A percentile compares a stretch with the other conserved stretches of the same genome.
Conservation (phyloP, 2,329 filamentous ascomycete species). For the Ophiosphaerella korrae region DNA sequence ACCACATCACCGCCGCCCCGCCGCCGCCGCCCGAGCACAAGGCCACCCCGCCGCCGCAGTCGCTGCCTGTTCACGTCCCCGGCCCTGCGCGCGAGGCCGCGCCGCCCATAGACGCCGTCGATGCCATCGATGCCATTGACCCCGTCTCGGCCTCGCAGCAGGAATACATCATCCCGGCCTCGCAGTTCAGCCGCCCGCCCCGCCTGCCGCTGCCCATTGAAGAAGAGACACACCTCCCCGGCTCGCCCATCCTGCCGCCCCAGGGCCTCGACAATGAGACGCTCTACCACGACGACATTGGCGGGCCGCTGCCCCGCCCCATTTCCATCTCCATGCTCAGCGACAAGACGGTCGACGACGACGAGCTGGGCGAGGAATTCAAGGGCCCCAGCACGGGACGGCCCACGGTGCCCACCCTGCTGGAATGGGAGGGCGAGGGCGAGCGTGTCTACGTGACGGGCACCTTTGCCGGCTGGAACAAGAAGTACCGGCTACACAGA, state of each 20-base stretch:
- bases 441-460: conserved; percentile 96
- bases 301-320: conserved; percentile 61
- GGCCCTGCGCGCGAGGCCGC: conserved; percentile 24
- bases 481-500: conserved; percentile 84
- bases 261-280: conserved; percentile 61
- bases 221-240: conserved; percentile 85
- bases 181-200: conserved; percentile 71
- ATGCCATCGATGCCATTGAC: conserved; percentile 30
- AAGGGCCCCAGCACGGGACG: conserved; percentile 65
- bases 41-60: conserved; percentile 29
- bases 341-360: conserved; percentile 70
- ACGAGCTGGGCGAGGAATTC: conserved; percentile 67
- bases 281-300: conserved; percentile 50
- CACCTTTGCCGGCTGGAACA: conserved; percentile 96
- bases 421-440: conserved; percentile 83
- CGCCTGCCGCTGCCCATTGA: conserved; percentile 91
- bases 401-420: conserved; percentile 78
- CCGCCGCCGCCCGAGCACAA: conserved; percentile 7
- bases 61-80: conserved; percentile 49
- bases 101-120: conserved; percentile 11
- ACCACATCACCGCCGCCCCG: conserved; percentile 18
- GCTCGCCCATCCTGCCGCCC: conserved; percentile 83
- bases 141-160: conserved; percentile 31
- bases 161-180: conserved; percentile 47
- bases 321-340: conserved; percentile 60